Percentiles rank a stretch among this genome's conserved stretches.
phyloP scores from a whole-genome alignment of 306 rosid genomes.

The Hippophae rhamnoides region DNA sequence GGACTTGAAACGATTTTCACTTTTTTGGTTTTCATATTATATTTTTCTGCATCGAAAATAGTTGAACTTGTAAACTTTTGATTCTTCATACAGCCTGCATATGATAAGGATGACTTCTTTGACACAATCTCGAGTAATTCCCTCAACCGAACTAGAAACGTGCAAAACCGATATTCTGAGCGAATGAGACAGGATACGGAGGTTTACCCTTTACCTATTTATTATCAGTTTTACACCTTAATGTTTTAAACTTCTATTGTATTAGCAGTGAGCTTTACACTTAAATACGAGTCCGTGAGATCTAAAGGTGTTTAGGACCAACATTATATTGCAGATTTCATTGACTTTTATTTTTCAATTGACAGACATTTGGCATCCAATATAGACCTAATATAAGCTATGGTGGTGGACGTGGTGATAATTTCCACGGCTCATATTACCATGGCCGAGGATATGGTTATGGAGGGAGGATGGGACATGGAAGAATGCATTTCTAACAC shows the following conservation, averaged over 20 bases:
- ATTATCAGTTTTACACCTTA: background rate
- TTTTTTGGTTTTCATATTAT: conserved; percentile 10
- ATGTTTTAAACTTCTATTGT: background rate
- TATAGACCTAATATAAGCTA: conserved; percentile 33
- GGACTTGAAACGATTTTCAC: conserved; percentile 6
- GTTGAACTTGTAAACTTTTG: conserved; percentile 9
- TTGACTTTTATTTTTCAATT: conserved; percentile 8
- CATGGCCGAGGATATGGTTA: conserved; percentile 47
- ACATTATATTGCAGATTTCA: background rate
- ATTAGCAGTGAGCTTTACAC: background rate
- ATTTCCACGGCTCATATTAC: conserved; percentile 29
- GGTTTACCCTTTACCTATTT: conserved; percentile 32
- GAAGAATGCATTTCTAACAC: conserved; percentile 26
- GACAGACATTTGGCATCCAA: conserved; percentile 53
- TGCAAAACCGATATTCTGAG: conserved; percentile 37
- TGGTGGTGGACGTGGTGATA: conserved; percentile 38
- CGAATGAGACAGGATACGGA: conserved; percentile 41
- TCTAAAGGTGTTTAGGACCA: too few species aligned
- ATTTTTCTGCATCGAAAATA: background rate
- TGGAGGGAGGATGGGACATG: conserved; percentile 39
- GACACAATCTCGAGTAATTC: conserved; percentile 65
- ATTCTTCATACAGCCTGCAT: conserved; percentile 47
- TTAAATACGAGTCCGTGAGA: background rate
- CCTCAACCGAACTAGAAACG: conserved; percentile 41
- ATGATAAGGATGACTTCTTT: conserved; percentile 70